Conservation (phyloP, 2,329 filamentous ascomycete species). For the Xylariales sp. region DNA sequence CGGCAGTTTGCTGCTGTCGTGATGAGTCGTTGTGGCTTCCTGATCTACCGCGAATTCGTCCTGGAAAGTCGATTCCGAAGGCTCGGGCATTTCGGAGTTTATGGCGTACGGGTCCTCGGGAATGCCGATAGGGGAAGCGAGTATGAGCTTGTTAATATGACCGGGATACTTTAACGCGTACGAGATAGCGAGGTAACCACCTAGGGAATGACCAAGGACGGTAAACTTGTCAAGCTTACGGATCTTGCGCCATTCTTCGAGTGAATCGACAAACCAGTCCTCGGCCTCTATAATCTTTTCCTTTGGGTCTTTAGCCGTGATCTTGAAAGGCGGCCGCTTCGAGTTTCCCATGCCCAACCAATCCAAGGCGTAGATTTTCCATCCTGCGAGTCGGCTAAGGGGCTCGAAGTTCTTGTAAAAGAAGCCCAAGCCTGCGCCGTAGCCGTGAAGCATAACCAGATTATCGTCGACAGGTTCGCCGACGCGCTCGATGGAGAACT, state of each 20-base stretch:
- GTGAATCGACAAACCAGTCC: slow-evolving; percentile 92
- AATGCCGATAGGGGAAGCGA: slow-evolving; percentile 93
- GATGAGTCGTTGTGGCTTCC: slow-evolving; percentile 51
- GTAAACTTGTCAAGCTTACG: slow-evolving; percentile 94
- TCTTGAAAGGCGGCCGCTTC: slow-evolving; percentile 82
- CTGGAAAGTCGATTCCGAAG: slow-evolving; percentile 75
- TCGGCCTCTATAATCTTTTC: slow-evolving; percentile 90
- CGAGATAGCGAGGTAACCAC: slow-evolving; percentile 93
- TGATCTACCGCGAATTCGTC: slow-evolving; percentile 86
- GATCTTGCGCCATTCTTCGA: slow-evolving; percentile 94
- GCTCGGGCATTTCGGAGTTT: slow-evolving; percentile 81
- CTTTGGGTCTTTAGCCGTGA: slow-evolving; percentile 83
- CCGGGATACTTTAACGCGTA: slow-evolving; percentile 98
- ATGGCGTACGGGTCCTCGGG: slow-evolving; percentile 94
- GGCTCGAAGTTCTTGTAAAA: slow-evolving; percentile 99
- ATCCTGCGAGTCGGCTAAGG: slow-evolving; percentile 79
- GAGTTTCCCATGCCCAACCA: slow-evolving; percentile 95
- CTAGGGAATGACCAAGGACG: slow-evolving; percentile 89
- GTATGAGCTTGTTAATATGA: slow-evolving; percentile 92
- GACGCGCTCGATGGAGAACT: slow-evolving; percentile 88
- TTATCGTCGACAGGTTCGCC: slow-evolving; percentile 85
- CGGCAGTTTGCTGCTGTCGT: slow-evolving; percentile 52
- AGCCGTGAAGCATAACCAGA: slow-evolving; percentile 95
- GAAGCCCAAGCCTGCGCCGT: slow-evolving; percentile 94
- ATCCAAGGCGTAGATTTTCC: slow-evolving; percentile 94